phyloP scores from a whole-genome alignment of 441 rosid species.

The Jatropha multifida region DNA sequence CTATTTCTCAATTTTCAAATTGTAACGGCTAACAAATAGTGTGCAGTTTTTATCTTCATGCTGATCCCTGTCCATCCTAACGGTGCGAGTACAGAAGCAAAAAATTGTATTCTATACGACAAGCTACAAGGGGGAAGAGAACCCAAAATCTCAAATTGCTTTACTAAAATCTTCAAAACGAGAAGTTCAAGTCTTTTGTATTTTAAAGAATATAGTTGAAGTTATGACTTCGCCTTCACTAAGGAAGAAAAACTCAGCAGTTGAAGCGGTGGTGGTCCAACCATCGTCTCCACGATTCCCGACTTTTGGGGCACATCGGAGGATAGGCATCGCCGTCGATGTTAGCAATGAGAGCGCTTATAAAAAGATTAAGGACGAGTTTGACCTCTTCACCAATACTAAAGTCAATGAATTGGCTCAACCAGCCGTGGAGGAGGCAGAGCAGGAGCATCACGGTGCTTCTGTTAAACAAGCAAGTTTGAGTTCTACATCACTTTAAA shows the following conservation, averaged over 20 bases:
- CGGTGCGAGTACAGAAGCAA: too few relatives aligned
- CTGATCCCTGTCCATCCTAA: too few relatives aligned
- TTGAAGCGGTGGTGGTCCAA: slow-evolving; percentile 51
- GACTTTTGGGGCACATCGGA: slow-evolving; percentile 47
- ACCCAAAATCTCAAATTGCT: not conserved
- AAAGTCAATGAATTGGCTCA: slow-evolving; percentile 62
- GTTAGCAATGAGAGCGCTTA: slow-evolving; percentile 77
- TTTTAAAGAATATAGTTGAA: too few relatives aligned
- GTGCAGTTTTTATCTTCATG: too few relatives aligned
- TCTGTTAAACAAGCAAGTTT: slow-evolving; percentile 41
- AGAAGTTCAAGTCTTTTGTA: not conserved
- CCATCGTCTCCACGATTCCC: slow-evolving; percentile 62
- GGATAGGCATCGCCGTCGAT: slow-evolving; percentile 77
- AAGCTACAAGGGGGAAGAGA: too few relatives aligned
- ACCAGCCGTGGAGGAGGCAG: slow-evolving; percentile 54
- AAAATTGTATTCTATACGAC: too few relatives aligned
- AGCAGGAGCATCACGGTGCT: slow-evolving; percentile 44
- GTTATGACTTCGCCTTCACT: slow-evolving; percentile 23
- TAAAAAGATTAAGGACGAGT: slow-evolving; percentile 66
- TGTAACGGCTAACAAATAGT: too few relatives aligned
- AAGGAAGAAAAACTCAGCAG: slow-evolving; percentile 28
- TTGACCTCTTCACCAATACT: slow-evolving; percentile 55
- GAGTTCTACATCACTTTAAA: slow-evolving; percentile 12
- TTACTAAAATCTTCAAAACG: not conserved
- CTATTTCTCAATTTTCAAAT: too few relatives aligned